Evolutionary conservation across 108 stramenopile genomes (phyloP), one percentile per base, ranked within the genome.

Genomic region (Craspedostauros australis): DNA sequence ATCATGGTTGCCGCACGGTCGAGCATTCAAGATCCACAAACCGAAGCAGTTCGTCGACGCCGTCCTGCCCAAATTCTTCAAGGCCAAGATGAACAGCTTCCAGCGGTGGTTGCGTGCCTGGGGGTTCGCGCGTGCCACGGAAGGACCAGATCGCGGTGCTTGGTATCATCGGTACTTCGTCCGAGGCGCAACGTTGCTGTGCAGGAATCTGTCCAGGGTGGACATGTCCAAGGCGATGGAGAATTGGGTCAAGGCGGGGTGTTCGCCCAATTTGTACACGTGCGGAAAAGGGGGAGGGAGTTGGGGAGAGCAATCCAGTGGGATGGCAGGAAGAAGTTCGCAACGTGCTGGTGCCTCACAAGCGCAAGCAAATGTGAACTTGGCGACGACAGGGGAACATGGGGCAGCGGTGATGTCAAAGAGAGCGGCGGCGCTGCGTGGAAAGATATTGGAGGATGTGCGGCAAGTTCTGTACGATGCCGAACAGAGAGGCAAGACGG

Each of bases 21-120:
- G 82, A 33, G 75, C 76, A 4, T 83, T 89, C 65, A 58, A 62
- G n/a, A 74, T 89, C 25, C 84, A 86, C 54, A 57, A 83, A 9
- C 76, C 82, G 12, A 51, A 62, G 20, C 53, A 58, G 21, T 89
- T 89, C 51, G 76, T 52, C 50, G 48, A 71, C 25, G 34, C 68
- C 9, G 76, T 36, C 14, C 34, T 66, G 56, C 65, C 65, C 25
- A 14, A 19, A 0, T 66, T 57, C 34, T 66, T 66, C 50, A 50
- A 50, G 18, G 65, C 65, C 22, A 57, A 57, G 9, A 38, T 66
- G 55, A 22, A 18, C 12, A 55, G 53, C 8, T 66, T 66, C 28
- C 30, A 22, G 12, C 48, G 67, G 22, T 82, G 83, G 75, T 62
- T 82, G n/a, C 79, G 76, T 34, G 59, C 81, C 4, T 88, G 83